Evolutionary conservation across 179 eudicot genomes (phyloP), one percentile per base, ranked within the genome.

Genomic region (Patellifolia procumbens): DNA sequence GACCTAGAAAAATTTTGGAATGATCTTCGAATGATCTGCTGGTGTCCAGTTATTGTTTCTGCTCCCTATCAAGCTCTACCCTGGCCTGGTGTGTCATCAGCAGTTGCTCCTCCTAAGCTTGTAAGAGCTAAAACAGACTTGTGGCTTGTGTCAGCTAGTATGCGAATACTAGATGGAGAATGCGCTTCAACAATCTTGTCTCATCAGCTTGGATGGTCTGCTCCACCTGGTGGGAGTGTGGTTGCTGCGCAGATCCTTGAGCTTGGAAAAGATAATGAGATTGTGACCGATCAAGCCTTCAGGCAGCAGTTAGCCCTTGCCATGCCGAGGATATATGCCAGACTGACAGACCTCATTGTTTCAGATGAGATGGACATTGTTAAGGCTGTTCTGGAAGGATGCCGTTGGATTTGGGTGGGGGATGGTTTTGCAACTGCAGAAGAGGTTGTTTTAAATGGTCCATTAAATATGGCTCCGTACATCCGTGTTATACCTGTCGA

Each of bases 381-480:
- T 42, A 96, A 89, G 82, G 99, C 92, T 72, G 90, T 96, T 86
- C 86, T 96, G 77, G 99, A 96, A 86, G 98, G 98, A 17, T 85
- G 89, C 81, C 86, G 98, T 68, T 96, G 99, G 99, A 91, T 96
- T 85, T 96, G 99, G 99, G 99, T 96, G 34, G 99, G 99, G 68
- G 99, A 96, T 86, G 99, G 99, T 32, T 96, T 94, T 83, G 97
- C 98, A 35, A 91, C 93, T 70, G 85, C 87, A 19, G 92, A 91
- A 73, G 99, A 96, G 83, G 99, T 96, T 71, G 98, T 94, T 77
- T 92, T 96, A 62, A 88, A 82, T 84, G 99, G 99, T 64, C 96
- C 99, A 81, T 87, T 96, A 73, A 98, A 96, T 83, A 83, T 96
- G 88, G 96, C 98, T 84, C 99, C 99, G 63, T 96, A 96, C 78